A percentile compares a stretch with the other conserved stretches of the same genome.
These are phyloP conservation scores for Rosa rugosa DNA, from an alignment of 306 rosid genomes.

Conservation along the genomic window DNA sequence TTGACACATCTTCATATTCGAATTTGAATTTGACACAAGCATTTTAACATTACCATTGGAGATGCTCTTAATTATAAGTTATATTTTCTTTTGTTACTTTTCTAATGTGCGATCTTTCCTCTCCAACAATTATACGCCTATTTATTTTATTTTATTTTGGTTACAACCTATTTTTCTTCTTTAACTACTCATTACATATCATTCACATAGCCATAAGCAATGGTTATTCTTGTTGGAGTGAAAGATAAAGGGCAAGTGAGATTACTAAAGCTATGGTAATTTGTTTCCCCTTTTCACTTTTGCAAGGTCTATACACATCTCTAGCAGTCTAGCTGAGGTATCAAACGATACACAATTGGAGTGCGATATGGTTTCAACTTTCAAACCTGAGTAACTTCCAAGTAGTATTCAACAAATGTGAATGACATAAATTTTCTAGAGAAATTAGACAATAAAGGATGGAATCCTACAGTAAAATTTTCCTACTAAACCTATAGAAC, in stretches of 20 bases:
- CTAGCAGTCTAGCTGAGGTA: neutral
- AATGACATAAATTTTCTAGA: neutral
- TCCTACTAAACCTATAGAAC: neutral
- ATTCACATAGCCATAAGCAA: too few relatives aligned
- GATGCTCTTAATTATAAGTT: too few relatives aligned
- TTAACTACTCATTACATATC: too few relatives aligned
- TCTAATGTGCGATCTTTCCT: too few relatives aligned
- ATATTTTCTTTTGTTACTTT: too few relatives aligned
- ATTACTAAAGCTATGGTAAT: neutral
- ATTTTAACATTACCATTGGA: too few relatives aligned
- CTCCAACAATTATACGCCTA: too few relatives aligned
- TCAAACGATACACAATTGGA: neutral
- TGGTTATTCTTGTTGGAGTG: neutral
- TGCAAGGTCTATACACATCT: neutral
- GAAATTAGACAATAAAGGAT: neutral
- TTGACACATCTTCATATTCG: too few relatives aligned
- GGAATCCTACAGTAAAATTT: slow-evolving; percentile 2
- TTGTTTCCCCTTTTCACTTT: neutral
- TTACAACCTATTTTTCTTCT: too few relatives aligned
- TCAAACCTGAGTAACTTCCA: neutral
- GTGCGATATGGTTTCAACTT: neutral
- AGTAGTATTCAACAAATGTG: too few relatives aligned
- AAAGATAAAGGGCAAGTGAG: neutral
- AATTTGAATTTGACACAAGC: too few relatives aligned
- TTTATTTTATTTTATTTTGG: too few relatives aligned